Evolutionary conservation across 1,284 basidiomycete species (phyloP), one percentile per base, ranked within the genome.

Genomic region (Wallemia mellicola): DNA sequence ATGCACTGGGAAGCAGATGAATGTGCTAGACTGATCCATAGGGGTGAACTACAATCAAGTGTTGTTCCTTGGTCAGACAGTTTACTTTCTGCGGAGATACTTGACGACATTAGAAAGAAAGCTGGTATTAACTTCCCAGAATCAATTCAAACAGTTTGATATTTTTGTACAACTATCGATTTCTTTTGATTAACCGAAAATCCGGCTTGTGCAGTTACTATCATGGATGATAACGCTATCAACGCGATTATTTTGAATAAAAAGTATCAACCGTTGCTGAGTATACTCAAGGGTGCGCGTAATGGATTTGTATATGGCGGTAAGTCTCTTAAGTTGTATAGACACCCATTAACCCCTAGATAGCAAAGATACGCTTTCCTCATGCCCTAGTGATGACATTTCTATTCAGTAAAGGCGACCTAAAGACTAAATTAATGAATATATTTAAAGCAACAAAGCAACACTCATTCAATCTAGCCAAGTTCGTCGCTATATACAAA

Each of bases 301-400:
- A 96, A 95, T 71, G 92, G 92, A 11, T 76, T 94, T 61, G 87
- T 96, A 5, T 85, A 85, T 64, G 82, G 26, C n/a, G 32, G 26
- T 60, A n/a, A n/a, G 38, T n/a, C 14, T 11, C 14, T 11, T 48
- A 17, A 25, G 19, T 14, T 26, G 55, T 32, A 59, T 15, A 7
- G n/a, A 9, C 59, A 19, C 57, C 2, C 26, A 24, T n/a, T 27
- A 22, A 14, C 55, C 11, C 55, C 11, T 7, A 25, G 26, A 76
- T 76, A 58, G 82, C 83, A 66, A 95, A 96, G 75, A 86, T 96
- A 65, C 76, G 86, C 56, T 94, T 94, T 68, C 94, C 94, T n/a
- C 94, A 99, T 76, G 92, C 94, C 1, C 74, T 99, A 26, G 83
- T 98, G 60, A 98, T 98, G 92, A 83, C 88, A n/a, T 78, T 95